phyloP scores from a whole-genome alignment of 495 filamentous ascomycete species.

The Hypoxylon subgilvum region DNA sequence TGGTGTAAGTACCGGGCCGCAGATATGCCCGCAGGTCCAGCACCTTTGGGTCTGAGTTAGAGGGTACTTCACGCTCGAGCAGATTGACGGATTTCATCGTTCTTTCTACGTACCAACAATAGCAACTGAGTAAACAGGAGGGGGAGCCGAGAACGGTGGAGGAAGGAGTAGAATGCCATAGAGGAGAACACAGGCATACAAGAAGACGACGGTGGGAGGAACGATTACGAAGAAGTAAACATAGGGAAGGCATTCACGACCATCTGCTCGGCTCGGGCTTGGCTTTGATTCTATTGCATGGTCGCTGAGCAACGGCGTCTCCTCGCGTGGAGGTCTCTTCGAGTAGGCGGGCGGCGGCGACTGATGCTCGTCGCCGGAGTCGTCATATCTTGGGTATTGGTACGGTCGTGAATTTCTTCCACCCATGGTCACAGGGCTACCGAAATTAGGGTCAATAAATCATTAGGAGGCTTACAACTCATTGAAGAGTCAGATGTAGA shows the following conservation, averaged over 20 bases:
- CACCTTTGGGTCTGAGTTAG: constrained; percentile 26
- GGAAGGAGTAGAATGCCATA: not conserved
- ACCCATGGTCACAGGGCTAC: no score
- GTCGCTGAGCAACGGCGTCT: constrained; percentile 7
- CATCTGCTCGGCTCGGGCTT: not conserved
- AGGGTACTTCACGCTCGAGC: not conserved
- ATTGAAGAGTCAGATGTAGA: no score
- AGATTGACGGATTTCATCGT: not conserved
- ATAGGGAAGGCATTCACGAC: not conserved
- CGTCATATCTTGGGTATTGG: not conserved
- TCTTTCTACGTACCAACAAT: constrained; percentile 34
- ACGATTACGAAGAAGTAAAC: not conserved
- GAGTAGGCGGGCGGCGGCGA: constrained; percentile 31
- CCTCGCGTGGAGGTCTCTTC: constrained; percentile 2
- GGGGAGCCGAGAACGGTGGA: not conserved
- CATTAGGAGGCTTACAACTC: no score
- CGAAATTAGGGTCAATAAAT: no score
- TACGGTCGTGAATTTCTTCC: not conserved
- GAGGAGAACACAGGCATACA: not conserved
- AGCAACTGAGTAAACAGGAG: constrained; percentile 27
- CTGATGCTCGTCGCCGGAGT: constrained; percentile 2
- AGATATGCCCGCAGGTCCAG: constrained; percentile 40
- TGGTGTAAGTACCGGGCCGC: constrained; percentile 30
- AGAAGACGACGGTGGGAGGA: not conserved
- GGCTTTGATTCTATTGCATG: not conserved